Evolutionary conservation across 495 filamentous ascomycete species (phyloP).

Genomic region (Staphylotrichum longicolle): DNA sequence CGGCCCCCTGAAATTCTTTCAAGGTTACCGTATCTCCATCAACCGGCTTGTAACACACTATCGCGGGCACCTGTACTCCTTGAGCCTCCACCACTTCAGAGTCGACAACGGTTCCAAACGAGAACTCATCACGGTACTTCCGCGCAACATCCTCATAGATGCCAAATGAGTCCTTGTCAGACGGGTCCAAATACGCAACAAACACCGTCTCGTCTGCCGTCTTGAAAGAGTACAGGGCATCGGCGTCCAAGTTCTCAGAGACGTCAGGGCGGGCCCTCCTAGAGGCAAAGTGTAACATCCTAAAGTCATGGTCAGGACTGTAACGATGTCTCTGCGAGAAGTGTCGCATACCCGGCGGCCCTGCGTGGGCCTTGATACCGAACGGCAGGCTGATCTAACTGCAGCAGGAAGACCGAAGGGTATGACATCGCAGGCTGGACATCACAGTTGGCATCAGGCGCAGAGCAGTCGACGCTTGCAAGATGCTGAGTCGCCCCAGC

Average conservation of each 20-base stretch:
- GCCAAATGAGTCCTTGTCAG: constrained; percentile 6
- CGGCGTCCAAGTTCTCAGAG: constrained; percentile 23
- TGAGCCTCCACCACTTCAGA: constrained; percentile 17
- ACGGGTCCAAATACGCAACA: constrained; percentile 35
- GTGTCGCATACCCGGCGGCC: constrained; percentile 32
- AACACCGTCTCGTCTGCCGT: constrained; percentile 39
- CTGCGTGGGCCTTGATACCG: constrained; percentile 35
- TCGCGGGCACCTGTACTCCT: constrained; percentile 24
- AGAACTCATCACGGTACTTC: constrained; percentile 37
- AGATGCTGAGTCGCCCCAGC: constrained; percentile 6
- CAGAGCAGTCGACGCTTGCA: constrained; percentile 34
- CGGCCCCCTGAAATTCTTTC: constrained; percentile 18
- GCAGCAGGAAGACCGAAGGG: constrained; percentile 24
- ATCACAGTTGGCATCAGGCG: constrained; percentile 25
- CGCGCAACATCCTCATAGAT: constrained; percentile 32
- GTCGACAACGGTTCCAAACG: constrained; percentile 38
- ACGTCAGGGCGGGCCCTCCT: constrained; percentile 34
- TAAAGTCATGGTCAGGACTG: too few relatives aligned
- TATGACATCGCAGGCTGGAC: constrained; percentile 13
- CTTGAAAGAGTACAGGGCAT: constrained; percentile 34
- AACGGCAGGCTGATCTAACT: constrained; percentile 13
- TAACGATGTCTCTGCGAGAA: constrained; percentile 18
- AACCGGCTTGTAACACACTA: constrained; percentile 38
- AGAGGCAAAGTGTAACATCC: constrained; percentile 25
- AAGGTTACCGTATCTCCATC: constrained; percentile 34